Percentiles rank a stretch among this genome's conserved stretches.
These are phyloP conservation scores for Tylopilus orsonianus DNA, from an alignment of 1,284 basidiomycete species.

Conservation along the genomic window DNA sequence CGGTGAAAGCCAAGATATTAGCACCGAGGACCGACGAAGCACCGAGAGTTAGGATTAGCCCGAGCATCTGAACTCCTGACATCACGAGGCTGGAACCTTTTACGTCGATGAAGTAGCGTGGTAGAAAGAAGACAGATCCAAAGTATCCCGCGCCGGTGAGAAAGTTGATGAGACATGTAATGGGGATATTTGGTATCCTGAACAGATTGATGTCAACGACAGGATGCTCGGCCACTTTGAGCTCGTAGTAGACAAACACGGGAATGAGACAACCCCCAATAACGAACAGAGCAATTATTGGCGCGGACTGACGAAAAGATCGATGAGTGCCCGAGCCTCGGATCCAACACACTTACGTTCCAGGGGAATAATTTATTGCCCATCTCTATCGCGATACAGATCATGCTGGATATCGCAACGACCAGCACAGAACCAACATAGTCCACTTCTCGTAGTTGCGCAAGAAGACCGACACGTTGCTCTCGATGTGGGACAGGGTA, in stretches of 20 bases:
- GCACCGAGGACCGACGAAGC: slow-evolving; percentile 35
- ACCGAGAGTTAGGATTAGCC: slow-evolving; percentile 33
- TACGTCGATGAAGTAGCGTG: slow-evolving; percentile 38
- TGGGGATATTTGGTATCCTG: slow-evolving; percentile 34
- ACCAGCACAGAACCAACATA: slow-evolving; percentile 31
- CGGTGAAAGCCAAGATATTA: slow-evolving; percentile 32
- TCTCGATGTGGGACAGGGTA: slow-evolving; percentile 36
- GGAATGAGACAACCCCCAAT: slow-evolving; percentile 33
- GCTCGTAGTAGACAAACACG: slow-evolving; percentile 35
- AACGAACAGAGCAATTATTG: slow-evolving; percentile 30
- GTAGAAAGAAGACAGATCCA: slow-evolving; percentile 36
- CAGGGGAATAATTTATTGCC: slow-evolving; percentile 37
- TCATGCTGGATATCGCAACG: slow-evolving; percentile 35
- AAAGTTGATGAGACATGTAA: slow-evolving; percentile 36
- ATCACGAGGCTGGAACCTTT: slow-evolving; percentile 32
- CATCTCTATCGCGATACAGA: slow-evolving; percentile 38
- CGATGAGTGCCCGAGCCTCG: not conserved
- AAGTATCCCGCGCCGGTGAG: slow-evolving; percentile 39
- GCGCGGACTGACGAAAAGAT: slow-evolving; percentile 26
- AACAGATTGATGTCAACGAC: slow-evolving; percentile 34
- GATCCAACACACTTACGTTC: slow-evolving; percentile 25
- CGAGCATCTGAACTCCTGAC: slow-evolving; percentile 35
- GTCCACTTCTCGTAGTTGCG: slow-evolving; percentile 34
- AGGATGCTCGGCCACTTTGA: slow-evolving; percentile 34
- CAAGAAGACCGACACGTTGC: slow-evolving; percentile 33